Base-by-base conservation (phyloP, 2,329 filamentous ascomycete genomes). In the Stagonosporopsis rhizophila region DNA sequence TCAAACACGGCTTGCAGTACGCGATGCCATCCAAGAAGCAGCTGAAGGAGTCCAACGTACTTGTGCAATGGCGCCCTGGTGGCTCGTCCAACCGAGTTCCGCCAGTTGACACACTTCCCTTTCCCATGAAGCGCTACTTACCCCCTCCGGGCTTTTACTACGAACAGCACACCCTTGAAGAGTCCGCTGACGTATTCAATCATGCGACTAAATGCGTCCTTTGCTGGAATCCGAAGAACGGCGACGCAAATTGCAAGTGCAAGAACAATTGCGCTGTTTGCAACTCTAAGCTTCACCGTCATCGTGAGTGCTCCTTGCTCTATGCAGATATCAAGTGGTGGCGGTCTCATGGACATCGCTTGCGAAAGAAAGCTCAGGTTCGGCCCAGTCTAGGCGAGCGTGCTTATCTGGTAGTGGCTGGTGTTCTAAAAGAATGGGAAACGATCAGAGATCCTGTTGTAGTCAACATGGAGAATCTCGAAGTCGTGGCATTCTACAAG, bases 281-380 rank as follows among this genome's bases (percentile, higher is more conserved):
- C 19, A 6, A 22, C 1, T 23, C 34, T 3, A 48, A 48, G 4
- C n/a, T 20, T 2, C 23, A 47, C 14, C 25, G 25, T 17, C 9
- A 22, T 5, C 9, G 12, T 8, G 25, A 22, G 8, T 48, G 35
- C 19, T 27, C 23, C 4, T 30, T 22, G 14, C 8, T 32, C 2
- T 48, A 48, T 19, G 45, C 45, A 14, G 27, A 14, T 5, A 12
- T 30, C n/a, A 40, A 39, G 14, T 48, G 35, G 45, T 48, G 45
- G 45, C n/a, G 11, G 11, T 4, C 11, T n/a, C 45, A 32, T 7
- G 25, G 45, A 17, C 34, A 17, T n/a, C 11, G 12, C 4, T 22
- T 40, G 17, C n/a, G 45, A 20, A 38, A 38, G 34, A 47, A 39
- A 20, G 23, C 22, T 30, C 44, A 47, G 6, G n/a, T 27, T 2